A percentile compares a stretch with the other conserved stretches of the same genome.
Conservation (phyloP, 805 yeast genomes). For the Ogataea salicorniae region DNA sequence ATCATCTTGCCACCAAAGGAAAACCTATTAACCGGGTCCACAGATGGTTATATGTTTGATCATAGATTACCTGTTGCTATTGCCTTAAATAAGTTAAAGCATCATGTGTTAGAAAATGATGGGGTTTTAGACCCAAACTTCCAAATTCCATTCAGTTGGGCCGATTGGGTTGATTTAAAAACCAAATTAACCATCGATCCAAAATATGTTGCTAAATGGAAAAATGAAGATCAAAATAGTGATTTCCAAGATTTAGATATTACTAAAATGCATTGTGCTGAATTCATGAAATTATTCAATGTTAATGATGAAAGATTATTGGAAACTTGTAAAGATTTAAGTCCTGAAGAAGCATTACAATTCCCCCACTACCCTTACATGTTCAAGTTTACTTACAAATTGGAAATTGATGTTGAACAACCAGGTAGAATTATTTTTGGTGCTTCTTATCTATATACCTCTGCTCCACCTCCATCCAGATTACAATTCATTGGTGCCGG, state of each 20-base stretch:
- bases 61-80: conserved; percentile 31
- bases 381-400: conserved; percentile 19
- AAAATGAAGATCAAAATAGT: background rate
- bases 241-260: conserved; percentile 5
- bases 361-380: conserved; percentile 13
- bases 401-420: conserved; percentile 10
- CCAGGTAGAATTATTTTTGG: conserved; percentile 28
- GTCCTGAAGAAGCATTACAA: conserved; percentile 5
- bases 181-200: conserved; percentile 13
- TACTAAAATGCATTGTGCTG: conserved; percentile 14
- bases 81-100: conserved; percentile 17
- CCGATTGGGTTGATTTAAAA: conserved; percentile 25
- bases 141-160: conserved; percentile 31
- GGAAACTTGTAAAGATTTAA: conserved; percentile 9
- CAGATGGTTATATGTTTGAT: conserved; percentile 18
- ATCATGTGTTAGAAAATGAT: conserved; percentile 12
- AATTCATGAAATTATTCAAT: conserved; percentile 11
- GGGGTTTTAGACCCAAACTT: conserved; percentile 20
- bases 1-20: conserved; percentile 58
- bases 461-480: conserved; percentile 27
- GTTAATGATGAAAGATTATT: conserved; percentile 6
- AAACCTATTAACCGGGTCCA: background rate
- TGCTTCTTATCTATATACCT: conserved; percentile 25
- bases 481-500: conserved; percentile 30
- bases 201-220: conserved; percentile 7